Conservation (phyloP, 495 filamentous ascomycete genomes). For the Letharia lupina region DNA sequence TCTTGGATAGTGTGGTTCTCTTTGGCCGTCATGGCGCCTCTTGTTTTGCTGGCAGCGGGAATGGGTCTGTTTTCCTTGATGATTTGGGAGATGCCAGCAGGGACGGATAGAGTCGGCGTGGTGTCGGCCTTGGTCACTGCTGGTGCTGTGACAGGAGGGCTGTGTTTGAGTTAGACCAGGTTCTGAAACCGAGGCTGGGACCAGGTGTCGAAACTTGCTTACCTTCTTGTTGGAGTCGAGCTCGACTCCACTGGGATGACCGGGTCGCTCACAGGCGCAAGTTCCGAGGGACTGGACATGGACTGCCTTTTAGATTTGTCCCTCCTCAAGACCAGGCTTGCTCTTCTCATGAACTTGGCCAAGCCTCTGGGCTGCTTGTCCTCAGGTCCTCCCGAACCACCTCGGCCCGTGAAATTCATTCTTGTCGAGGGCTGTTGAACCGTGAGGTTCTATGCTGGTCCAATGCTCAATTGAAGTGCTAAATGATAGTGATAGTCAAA, state of each 20-base stretch:
- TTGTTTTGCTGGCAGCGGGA: constrained; percentile 6
- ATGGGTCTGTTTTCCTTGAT: constrained; percentile 19
- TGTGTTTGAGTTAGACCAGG: constrained; percentile 8
- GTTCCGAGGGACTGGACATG: constrained; percentile 26
- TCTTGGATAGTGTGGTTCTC: constrained; percentile 46
- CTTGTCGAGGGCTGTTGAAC: background rate
- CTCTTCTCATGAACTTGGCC: constrained; percentile 52
- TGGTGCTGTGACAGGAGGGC: constrained; percentile 14
- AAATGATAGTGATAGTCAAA: background rate
- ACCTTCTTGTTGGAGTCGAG: constrained; percentile 29
- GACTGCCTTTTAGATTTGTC: constrained; percentile 39
- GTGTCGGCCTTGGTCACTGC: constrained; percentile 7
- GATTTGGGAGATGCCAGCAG: constrained; percentile 19
- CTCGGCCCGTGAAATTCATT: constrained; percentile 20
- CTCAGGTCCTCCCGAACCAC: constrained; percentile 23
- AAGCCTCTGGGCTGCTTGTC: constrained; percentile 59
- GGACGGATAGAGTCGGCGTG: constrained; percentile 13
- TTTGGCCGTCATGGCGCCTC: constrained; percentile 19
- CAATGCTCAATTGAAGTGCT: background rate
- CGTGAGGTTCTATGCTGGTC: background rate
- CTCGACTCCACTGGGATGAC: constrained; percentile 10
- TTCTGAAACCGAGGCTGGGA: background rate
- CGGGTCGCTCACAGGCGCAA: constrained; percentile 19
- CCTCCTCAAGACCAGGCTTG: constrained; percentile 56
- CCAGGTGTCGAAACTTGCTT: constrained; percentile 19